Evolutionary conservation across 768 basidiomycete species (phyloP), one percentile per base, ranked within the genome.

Genomic region (Mycena amicta): DNA sequence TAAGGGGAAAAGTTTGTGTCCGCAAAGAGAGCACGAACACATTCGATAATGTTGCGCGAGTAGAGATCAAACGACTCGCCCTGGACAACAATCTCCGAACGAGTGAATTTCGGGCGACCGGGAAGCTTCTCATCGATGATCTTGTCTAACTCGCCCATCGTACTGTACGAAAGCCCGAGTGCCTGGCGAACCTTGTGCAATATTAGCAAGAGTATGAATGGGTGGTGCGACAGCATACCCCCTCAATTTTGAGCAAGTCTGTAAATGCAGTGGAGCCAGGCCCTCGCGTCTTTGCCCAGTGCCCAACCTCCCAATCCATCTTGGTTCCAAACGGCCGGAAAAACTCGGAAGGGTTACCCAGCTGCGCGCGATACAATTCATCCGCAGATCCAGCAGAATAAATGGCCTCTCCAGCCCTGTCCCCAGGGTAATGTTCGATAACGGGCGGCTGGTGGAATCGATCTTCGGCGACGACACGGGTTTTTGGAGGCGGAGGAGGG

Each of bases 41-140:
- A 75, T 16, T 69, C 65, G 0, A 76, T 15, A 2, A 75, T 56
- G 45, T 75, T 68, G 2, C 70, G 65, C 13, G 47, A 60, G 39
- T 64, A 74, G 0, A 77, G 23, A 27, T 72, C 67, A 50, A 61
- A 62, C 15, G 54, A 41, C 41, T 72, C 67, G 0, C 67, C 69
- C 0, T 45, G 67, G 8, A 75, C 59, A 1, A 56, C 43, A 18
- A 72, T 53, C 26, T 67, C 57, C 5, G 58, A 26, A 18, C 67
- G 55, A 13, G 47, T n/a, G 41, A 72, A 72, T 0, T 22, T 46
- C 0, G 67, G 70, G 0, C 66, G 61, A 1, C 45, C 41, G 5
- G 70, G 70, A 1, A 75, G 64, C 13, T 64, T 47, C 0, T 43
- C 57, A 55, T 75, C 70, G 23, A 75, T 67, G 20, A 72, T 71